Conservation (phyloP, 1,284 basidiomycete species). For the Ceratobasidium sp. region DNA sequence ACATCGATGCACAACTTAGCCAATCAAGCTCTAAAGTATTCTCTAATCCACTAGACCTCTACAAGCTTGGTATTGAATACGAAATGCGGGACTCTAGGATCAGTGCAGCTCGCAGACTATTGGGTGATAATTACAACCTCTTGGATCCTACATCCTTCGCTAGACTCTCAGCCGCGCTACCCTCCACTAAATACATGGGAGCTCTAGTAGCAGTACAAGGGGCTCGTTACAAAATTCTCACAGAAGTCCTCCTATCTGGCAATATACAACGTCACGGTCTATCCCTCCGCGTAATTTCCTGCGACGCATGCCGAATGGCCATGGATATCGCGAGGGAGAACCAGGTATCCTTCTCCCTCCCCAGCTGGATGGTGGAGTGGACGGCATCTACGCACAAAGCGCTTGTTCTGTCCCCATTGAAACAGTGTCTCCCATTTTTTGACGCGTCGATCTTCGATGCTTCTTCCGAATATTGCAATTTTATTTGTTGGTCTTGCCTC, state of each 20-base stretch:
- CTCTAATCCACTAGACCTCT: background rate
- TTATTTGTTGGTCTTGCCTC: background rate
- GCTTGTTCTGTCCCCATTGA: background rate
- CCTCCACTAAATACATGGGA: background rate
- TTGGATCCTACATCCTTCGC: slow-evolving; percentile 7
- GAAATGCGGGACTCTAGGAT: background rate
- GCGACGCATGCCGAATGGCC: no score
- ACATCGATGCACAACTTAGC: slow-evolving; percentile 23
- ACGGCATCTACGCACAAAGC: background rate
- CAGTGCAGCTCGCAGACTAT: no score
- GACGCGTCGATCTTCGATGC: slow-evolving; percentile 1
- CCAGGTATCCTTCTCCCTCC: background rate
- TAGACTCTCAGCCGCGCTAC: background rate
- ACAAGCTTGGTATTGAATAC: background rate
- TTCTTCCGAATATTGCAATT: background rate
- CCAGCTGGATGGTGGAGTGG: background rate
- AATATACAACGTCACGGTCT: no score
- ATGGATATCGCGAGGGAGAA: no score
- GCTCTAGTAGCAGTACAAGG: slow-evolving; percentile 8
- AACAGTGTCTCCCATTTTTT: background rate
- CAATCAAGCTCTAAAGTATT: background rate
- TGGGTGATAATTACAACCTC: background rate
- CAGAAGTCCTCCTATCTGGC: slow-evolving; percentile 3
- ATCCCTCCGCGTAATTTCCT: no score
- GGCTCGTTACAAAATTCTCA: slow-evolving; percentile 7